Base-by-base conservation (phyloP, 129 eudicot species). In the Oenanthe sinensis region DNA sequence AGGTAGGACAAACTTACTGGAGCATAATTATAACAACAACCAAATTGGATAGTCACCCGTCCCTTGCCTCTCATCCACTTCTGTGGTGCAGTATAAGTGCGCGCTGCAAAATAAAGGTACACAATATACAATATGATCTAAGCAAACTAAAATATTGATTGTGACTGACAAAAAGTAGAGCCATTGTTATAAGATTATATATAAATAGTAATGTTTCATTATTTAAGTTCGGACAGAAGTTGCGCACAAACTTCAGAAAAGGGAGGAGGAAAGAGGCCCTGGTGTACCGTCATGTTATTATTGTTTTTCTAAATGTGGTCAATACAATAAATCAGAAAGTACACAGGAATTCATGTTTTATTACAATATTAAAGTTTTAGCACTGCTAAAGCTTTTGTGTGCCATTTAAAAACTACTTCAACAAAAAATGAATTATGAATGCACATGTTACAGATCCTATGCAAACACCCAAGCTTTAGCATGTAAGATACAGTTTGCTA, bases 11-110 rank as follows among this genome's bases (percentile, higher is more conserved):
- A 82, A 76, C 93, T 92, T 87, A 96, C 99, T 5, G 86, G 81
- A 63, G 99, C 95, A 79, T 96, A 96, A 79, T 90, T 96, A 90
- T 96, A 96, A 80, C 99, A 96, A 82, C 99, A 96, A 76, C 99
- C 99, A 84, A 96, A 92, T 39, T 96, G 99, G 79, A 96, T 88
- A 76, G 99, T 96, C 52, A 91, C 90, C 8, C 99, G 95, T 50
- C 99, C 99, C 82, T 96, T 96, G 74, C 99, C 99, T 82, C 90
- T 89, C 99, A 92, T 96, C 99, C 99, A 96, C 84, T 89, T 96
- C 17, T 79, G 85, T 3, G 99, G 99, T 78, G 97, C 97, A 63
- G 97, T 77, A 76, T 78, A 96, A 12, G 99, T 96, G 78, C 97
- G 93, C 40, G 73, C 99, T 96, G 88, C 80, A 87, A 79, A 30